Evolutionary conservation across 2,329 filamentous ascomycete species (phyloP).

Genomic region (Bisporella sp.): DNA sequence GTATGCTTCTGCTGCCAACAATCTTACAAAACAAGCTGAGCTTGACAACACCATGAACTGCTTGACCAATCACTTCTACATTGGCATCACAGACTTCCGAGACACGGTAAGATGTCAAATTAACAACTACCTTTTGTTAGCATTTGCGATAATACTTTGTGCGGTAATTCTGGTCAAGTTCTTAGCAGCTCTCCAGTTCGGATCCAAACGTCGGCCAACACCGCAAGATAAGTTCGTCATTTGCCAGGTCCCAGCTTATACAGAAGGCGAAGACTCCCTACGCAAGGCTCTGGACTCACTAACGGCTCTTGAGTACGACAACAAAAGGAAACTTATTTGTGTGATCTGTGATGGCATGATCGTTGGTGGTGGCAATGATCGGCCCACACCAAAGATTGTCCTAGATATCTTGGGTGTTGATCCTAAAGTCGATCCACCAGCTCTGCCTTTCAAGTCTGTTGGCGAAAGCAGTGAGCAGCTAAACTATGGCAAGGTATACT

Average conservation of each 20-base stretch:
- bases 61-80: conserved; percentile 75
- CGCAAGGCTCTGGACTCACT: conserved; percentile 90
- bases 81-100: conserved; percentile 81
- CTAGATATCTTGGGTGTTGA: conserved; percentile 96
- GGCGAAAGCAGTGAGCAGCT: conserved; percentile 85
- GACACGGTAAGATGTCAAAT: conserved; percentile 68
- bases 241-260: conserved; percentile 95
- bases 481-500: conserved; percentile 98
- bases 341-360: conserved; percentile 98
- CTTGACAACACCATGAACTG: conserved; percentile 68
- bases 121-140: conserved; percentile 85
- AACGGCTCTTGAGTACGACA: conserved; percentile 92
- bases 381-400: conserved; percentile 95
- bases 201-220: conserved; percentile 79
- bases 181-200: conserved; percentile 85
- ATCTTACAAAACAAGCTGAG: conserved; percentile 41
- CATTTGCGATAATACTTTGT: conserved; percentile 80
- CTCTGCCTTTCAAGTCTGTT: conserved; percentile 88
- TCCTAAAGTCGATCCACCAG: conserved; percentile 90
- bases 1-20: conserved; percentile 37
- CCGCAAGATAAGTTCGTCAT: conserved; percentile 99
- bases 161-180: conserved; percentile 82
- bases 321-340: conserved; percentile 94
- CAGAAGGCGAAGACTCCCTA: conserved; percentile 92
- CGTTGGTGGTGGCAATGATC: conserved; percentile 90